Evolutionary conservation across 179 eudicot species (phyloP).

Genomic region (Silene coronaria): DNA sequence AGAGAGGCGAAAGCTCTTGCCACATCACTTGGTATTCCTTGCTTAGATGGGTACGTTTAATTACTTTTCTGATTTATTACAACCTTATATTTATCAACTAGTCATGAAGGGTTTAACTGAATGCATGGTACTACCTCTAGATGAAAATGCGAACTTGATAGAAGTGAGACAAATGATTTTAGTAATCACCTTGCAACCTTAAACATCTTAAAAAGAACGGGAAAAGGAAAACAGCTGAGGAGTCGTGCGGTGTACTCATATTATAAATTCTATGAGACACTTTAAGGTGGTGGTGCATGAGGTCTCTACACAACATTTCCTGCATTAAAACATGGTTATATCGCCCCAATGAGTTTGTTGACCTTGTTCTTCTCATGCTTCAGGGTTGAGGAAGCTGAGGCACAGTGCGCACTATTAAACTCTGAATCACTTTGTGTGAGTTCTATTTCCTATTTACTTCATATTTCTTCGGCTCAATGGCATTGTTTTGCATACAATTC

Average conservation of each 20-base stretch:
- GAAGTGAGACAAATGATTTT: neutral
- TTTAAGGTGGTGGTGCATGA: neutral
- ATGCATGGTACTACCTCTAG: neutral
- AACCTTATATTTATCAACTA: neutral
- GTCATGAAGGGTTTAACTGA: neutral
- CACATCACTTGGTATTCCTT: slow-evolving; percentile 75
- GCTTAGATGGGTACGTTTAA: slow-evolving; percentile 73
- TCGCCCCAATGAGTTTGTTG: slow-evolving; percentile 1
- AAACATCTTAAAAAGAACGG: neutral
- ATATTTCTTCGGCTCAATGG: neutral
- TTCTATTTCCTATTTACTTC: slow-evolving; percentile 14
- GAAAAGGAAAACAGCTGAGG: neutral
- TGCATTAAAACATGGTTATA: neutral
- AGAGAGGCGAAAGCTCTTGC: slow-evolving; percentile 79
- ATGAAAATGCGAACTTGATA: neutral
- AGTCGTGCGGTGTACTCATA: neutral
- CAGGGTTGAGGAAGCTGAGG: slow-evolving; percentile 97
- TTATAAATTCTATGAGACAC: neutral
- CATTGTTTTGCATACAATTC: neutral
- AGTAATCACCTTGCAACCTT: neutral
- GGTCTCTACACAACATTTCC: neutral
- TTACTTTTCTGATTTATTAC: neutral
- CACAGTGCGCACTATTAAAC: slow-evolving; percentile 85
- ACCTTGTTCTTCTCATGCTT: slow-evolving; percentile 16
- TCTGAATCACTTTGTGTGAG: slow-evolving; percentile 83